These are phyloP conservation scores for Cudoniella acicularis DNA, from an alignment of 495 filamentous ascomycete genomes.

Conservation along the genomic window DNA sequence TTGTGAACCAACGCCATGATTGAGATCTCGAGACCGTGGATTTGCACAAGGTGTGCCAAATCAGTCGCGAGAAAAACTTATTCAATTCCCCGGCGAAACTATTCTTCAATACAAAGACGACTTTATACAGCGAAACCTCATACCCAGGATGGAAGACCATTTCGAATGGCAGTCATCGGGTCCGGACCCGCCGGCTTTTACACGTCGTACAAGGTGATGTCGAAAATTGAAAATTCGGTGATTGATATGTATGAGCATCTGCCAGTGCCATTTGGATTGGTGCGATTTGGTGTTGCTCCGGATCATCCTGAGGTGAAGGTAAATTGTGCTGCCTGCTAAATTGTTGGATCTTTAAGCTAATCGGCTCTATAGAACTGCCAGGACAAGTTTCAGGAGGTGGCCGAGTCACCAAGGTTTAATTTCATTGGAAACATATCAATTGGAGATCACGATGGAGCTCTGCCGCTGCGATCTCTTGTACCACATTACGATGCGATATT, in stretches of 20 bases:
- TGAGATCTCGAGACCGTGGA: conserved; percentile 9
- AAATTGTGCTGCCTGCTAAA: conserved; percentile 19
- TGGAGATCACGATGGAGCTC: conserved; percentile 52
- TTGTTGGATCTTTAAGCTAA: background rate
- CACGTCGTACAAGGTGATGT: conserved; percentile 78
- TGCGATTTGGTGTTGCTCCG: conserved; percentile 90
- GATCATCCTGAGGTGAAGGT: conserved; percentile 99
- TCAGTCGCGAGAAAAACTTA: background rate
- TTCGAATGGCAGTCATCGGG: conserved; percentile 84
- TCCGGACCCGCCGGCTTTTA: conserved; percentile 98
- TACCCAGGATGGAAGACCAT: conserved; percentile 45
- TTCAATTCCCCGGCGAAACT: background rate
- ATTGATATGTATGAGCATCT: conserved; percentile 97
- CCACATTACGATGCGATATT: conserved; percentile 89
- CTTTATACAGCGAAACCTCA: conserved; percentile 18
- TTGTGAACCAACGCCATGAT: conserved; percentile 17
- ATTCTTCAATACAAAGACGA: conserved; percentile 8
- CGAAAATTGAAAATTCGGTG: conserved; percentile 62
- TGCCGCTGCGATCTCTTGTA: conserved; percentile 65
- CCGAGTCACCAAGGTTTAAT: conserved; percentile 73
- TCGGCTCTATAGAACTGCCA: conserved; percentile 73
- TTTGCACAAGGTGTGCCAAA: conserved; percentile 18
- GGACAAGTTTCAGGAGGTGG: conserved; percentile 88
- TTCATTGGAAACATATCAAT: conserved; percentile 89
- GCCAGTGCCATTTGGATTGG: conserved; percentile 88